Conservation (phyloP, 2,329 filamentous ascomycete species). For the Fusarium cicatricum region DNA sequence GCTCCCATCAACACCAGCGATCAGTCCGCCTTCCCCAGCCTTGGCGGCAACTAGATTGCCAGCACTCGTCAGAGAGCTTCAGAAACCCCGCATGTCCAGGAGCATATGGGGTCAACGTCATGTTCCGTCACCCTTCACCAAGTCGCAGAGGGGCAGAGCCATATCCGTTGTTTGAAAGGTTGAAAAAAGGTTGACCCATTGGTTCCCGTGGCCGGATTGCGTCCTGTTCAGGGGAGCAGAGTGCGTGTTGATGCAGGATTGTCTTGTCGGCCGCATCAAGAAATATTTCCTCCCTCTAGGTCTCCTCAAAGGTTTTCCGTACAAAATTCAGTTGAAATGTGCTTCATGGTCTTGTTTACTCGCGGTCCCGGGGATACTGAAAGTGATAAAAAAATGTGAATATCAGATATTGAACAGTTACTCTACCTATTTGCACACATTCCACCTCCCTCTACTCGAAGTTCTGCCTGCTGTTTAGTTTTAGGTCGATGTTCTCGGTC, state of each 20-base stretch:
- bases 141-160: slow-evolving; percentile 25
- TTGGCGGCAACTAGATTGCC: slow-evolving; percentile 60
- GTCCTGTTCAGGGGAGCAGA: slow-evolving; percentile 28
- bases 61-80: slow-evolving; percentile 22
- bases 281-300: slow-evolving; percentile 44
- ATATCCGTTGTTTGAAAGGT: slow-evolving; percentile 45
- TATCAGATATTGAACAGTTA: neutral
- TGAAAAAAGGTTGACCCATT: slow-evolving; percentile 44
- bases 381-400: slow-evolving; percentile 2
- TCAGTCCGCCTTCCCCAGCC: slow-evolving; percentile 67
- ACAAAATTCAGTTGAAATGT: slow-evolving; percentile 44
- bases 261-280: slow-evolving; percentile 39
- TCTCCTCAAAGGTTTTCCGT: slow-evolving; percentile 44
- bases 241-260: slow-evolving; percentile 33
- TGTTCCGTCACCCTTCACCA: slow-evolving; percentile 26
- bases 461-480: neutral
- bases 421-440: neutral
- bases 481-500: neutral
- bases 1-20: slow-evolving; percentile 65
- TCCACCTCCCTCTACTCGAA: neutral
- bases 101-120: slow-evolving; percentile 36
- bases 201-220: slow-evolving; percentile 41
- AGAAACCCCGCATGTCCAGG: slow-evolving; percentile 28
- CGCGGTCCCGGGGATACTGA: neutral
- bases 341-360: slow-evolving; percentile 18